Percentiles rank a stretch among this genome's conserved stretches.
Conservation (phyloP, 1,284 basidiomycete species). For the Cryptococcus sp. region DNA sequence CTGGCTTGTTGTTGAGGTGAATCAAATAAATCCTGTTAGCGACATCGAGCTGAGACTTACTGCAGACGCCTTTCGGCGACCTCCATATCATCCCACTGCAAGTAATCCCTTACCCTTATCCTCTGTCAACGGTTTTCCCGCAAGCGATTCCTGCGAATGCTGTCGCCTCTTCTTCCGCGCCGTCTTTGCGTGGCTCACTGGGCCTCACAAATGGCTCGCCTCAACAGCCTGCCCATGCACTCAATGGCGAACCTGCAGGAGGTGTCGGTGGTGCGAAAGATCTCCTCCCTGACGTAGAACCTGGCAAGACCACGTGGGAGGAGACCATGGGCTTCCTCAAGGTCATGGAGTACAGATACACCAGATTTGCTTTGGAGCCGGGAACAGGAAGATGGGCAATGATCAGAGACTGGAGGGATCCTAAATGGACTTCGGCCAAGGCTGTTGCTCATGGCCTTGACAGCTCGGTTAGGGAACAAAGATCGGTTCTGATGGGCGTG, state of each 20-base stretch:
- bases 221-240: conserved; percentile 18
- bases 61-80: conserved; percentile 76
- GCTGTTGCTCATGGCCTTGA: conserved; percentile 68
- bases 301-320: conserved; percentile 47
- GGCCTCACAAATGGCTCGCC: conserved; percentile 8
- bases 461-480: conserved; percentile 63
- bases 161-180: conserved; percentile 21
- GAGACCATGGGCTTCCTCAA: conserved; percentile 59
- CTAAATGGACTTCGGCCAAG: conserved; percentile 67
- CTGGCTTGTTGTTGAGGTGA: conserved; percentile 83
- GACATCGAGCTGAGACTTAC: conserved; percentile 17
- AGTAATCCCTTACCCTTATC: conserved; percentile 71
- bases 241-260: conserved; percentile 35
- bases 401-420: conserved; percentile 91
- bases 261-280: conserved; percentile 49
- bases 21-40: conserved; percentile 35
- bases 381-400: conserved; percentile 79
- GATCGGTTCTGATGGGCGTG: conserved; percentile 73
- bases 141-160: conserved; percentile 25
- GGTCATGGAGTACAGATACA: conserved; percentile 71
- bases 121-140: conserved; percentile 75
- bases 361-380: conserved; percentile 85
- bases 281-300: conserved; percentile 47
- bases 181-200: conserved; percentile 20
- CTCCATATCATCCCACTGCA: conserved; percentile 73